phyloP scores from a whole-genome alignment of 192 early-diverging fungal species.

The Phlyctochytrium planicorne region DNA sequence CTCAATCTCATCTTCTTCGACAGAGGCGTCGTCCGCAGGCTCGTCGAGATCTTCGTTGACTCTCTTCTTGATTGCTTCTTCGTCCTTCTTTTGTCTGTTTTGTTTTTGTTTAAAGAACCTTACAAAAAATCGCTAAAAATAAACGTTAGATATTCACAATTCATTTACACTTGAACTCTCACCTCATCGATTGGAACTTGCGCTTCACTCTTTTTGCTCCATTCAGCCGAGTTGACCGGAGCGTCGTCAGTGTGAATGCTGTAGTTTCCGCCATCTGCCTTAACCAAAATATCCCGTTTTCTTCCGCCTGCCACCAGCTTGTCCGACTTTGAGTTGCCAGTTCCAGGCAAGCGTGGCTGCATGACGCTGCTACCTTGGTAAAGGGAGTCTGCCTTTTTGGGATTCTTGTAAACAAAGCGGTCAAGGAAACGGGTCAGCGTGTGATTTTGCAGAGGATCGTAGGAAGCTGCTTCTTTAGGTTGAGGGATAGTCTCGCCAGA shows the following conservation, averaged over 20 bases:
- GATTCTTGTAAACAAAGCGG: slow-evolving; percentile 92
- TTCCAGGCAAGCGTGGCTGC: slow-evolving; percentile 47
- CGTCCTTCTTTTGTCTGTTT: slow-evolving; percentile 38
- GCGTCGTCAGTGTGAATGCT: slow-evolving; percentile 48
- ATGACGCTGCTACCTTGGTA: slow-evolving; percentile 65
- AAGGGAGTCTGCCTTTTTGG: slow-evolving; percentile 65
- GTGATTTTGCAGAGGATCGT: slow-evolving; percentile 82
- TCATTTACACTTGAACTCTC: slow-evolving; percentile 3
- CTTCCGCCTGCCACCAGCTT: slow-evolving; percentile 52
- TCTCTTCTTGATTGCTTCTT: slow-evolving; percentile 13
- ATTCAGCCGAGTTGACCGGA: slow-evolving; percentile 67
- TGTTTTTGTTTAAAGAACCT: slow-evolving; percentile 42
- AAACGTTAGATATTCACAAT: slow-evolving; percentile 37
- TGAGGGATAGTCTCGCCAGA: slow-evolving; percentile 63
- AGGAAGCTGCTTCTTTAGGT: slow-evolving; percentile 61
- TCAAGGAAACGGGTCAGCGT: slow-evolving; percentile 92
- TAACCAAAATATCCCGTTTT: slow-evolving; percentile 56
- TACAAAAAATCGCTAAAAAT: slow-evolving; percentile 79
- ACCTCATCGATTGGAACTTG: slow-evolving; percentile 75
- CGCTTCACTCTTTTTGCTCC: slow-evolving; percentile 55
- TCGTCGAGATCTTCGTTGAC: slow-evolving; percentile 48
- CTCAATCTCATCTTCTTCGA: slow-evolving; percentile 88
- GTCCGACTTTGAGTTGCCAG: slow-evolving; percentile 33
- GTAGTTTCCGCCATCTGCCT: slow-evolving; percentile 53
- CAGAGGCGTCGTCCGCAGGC: slow-evolving; percentile 31